These are phyloP conservation scores for Russula sp. DNA, from an alignment of 768 basidiomycete species.

Conservation along the genomic window DNA sequence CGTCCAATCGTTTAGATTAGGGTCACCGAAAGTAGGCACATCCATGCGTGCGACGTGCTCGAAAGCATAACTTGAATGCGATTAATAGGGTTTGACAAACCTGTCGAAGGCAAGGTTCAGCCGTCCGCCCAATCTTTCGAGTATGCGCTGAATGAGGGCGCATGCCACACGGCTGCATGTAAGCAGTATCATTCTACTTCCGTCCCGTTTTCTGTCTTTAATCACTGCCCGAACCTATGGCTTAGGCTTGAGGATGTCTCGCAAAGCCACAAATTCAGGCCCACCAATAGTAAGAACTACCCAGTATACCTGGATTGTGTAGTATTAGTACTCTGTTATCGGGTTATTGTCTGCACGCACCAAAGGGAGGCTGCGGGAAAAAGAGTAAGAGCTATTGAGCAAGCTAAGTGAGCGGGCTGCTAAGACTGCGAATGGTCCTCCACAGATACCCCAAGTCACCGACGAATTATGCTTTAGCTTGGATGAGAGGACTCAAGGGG, in stretches of 20 bases:
- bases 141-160: constrained; percentile 40
- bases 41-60: constrained; percentile 65
- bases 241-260: not conserved
- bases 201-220: constrained; percentile 14
- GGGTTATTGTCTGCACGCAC: not conserved
- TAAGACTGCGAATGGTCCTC: constrained; percentile 41
- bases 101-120: constrained; percentile 48
- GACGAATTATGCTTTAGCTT: constrained; percentile 42
- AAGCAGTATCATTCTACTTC: constrained; percentile 6
- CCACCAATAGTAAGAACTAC: constrained; percentile 13
- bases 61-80: constrained; percentile 60
- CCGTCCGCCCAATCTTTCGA: constrained; percentile 36
- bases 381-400: constrained; percentile 9
- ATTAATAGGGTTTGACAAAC: constrained; percentile 56
- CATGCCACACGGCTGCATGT: constrained; percentile 51
- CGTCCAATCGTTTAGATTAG: constrained; percentile 57
- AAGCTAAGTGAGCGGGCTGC: not conserved
- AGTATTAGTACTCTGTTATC: not conserved
- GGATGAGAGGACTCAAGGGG: constrained; percentile 39
- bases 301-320: constrained; percentile 7
- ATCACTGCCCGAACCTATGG: constrained; percentile 16
- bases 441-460: constrained; percentile 55
- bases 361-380: constrained; percentile 15
- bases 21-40: constrained; percentile 68
- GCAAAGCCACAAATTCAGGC: not conserved